phyloP scores from a whole-genome alignment of 2,329 filamentous ascomycete species.

The Pezicula radicicola region DNA sequence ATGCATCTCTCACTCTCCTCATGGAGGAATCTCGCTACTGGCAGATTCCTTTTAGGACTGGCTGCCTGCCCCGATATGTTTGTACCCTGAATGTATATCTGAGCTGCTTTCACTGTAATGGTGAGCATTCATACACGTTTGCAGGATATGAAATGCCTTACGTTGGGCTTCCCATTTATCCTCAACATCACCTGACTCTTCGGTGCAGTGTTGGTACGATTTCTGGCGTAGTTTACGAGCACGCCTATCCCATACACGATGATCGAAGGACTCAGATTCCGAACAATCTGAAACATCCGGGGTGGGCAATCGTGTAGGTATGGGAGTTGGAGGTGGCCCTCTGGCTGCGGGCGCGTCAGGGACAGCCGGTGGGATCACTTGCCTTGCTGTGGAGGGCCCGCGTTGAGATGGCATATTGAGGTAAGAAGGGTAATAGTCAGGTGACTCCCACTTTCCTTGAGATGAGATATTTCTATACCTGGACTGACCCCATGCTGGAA shows the following conservation, averaged over 20 bases:
- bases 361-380: constrained; percentile 2
- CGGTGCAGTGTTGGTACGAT: neutral
- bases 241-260: no score
- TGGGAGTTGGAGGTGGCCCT: constrained; percentile 19
- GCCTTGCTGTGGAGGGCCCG: neutral
- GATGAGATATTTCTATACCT: no score
- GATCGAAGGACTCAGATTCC: no score
- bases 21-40: neutral
- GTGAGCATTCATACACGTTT: constrained; percentile 7
- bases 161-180: constrained; percentile 12
- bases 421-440: neutral
- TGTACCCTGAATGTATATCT: neutral
- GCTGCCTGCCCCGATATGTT: neutral
- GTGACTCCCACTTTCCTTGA: no score
- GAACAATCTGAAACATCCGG: constrained; percentile 14
- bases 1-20: no score
- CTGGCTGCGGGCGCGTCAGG: constrained; percentile 10
- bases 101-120: constrained; percentile 15
- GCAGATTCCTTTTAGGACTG: neutral
- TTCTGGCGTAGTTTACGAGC: constrained; percentile 3
- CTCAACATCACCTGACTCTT: neutral
- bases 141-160: neutral
- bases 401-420: neutral
- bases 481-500: no score
- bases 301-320: constrained; percentile 17